phyloP scores from a whole-genome alignment of 1,284 basidiomycete genomes.

The Coniferiporia sulphurascens region DNA sequence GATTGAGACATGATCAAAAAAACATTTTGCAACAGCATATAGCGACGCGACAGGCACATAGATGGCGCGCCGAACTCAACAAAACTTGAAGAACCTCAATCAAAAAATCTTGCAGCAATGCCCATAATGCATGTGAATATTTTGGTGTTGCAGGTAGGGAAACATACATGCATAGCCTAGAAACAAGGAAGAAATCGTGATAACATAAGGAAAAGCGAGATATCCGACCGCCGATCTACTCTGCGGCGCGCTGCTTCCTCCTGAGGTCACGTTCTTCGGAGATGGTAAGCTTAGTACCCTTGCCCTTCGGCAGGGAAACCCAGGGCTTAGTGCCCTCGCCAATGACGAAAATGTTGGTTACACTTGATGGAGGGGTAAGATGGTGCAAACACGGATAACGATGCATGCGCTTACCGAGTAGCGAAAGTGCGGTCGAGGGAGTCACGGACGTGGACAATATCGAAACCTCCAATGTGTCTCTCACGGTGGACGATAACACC shows the following conservation, averaged over 20 bases:
- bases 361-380: slow-evolving; percentile 41
- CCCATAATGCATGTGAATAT: not conserved
- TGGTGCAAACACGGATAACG: not conserved
- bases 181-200: slow-evolving; percentile 1
- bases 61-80: too few relatives aligned
- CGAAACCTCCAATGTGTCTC: slow-evolving; percentile 97
- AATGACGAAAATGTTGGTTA: slow-evolving; percentile 97
- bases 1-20: too few relatives aligned
- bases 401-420: slow-evolving; percentile 66
- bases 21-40: too few relatives aligned
- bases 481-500: slow-evolving; percentile 95
- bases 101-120: not conserved
- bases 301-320: slow-evolving; percentile 97
- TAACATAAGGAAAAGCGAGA: slow-evolving; percentile 7
- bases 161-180: slow-evolving; percentile 16
- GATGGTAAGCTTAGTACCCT: slow-evolving; percentile 93
- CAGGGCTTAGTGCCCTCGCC: slow-evolving; percentile 94
- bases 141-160: not conserved
- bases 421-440: slow-evolving; percentile 93
- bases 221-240: slow-evolving; percentile 43
- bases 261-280: slow-evolving; percentile 80
- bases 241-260: slow-evolving; percentile 63
- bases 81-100: too few relatives aligned
- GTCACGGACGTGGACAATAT: slow-evolving; percentile 97
- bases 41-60: too few relatives aligned